phyloP scores from a whole-genome alignment of 208 protist species.

The Trypanosoma cruzi region DNA sequence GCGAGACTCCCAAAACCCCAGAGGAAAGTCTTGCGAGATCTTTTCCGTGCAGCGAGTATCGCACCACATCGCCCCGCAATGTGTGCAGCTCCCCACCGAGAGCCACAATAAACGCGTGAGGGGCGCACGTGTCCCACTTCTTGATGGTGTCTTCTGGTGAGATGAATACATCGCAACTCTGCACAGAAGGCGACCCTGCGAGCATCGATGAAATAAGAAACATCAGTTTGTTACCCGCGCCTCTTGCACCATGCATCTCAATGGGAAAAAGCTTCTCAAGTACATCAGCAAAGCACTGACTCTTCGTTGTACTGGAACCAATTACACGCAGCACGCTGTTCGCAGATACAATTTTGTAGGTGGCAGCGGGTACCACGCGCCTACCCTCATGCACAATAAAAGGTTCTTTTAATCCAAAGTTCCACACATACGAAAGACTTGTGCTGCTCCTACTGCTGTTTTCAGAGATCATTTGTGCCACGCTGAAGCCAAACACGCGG shows the following conservation, averaged over 20 bases:
- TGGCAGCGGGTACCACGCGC: conserved; percentile 5
- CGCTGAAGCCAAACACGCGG: conserved; percentile 54
- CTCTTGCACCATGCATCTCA: conserved; percentile 25
- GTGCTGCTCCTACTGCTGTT: background rate
- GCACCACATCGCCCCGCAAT: conserved; percentile 34
- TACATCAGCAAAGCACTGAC: conserved; percentile 29
- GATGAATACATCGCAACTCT: conserved; percentile 58
- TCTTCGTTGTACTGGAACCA: conserved; percentile 46
- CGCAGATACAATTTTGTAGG: background rate
- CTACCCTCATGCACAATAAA: conserved; percentile 60
- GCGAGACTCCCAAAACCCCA: conserved; percentile 41
- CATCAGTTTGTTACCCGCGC: conserved; percentile 67
- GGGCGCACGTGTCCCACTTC: conserved; percentile 82
- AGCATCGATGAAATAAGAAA: conserved; percentile 39
- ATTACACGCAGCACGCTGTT: conserved; percentile 27
- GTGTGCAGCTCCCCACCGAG: conserved; percentile 57
- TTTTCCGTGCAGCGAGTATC: conserved; percentile 28
- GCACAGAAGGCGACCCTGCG: background rate
- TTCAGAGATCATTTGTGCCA: background rate
- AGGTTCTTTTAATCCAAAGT: conserved; percentile 18
- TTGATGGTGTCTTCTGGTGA: conserved; percentile 53
- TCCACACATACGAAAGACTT: conserved; percentile 49
- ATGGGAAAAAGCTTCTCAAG: conserved; percentile 34
- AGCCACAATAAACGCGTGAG: conserved; percentile 70
- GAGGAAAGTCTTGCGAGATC: conserved; percentile 29